These are phyloP conservation scores for Eutypa lata DNA, from an alignment of 2,329 filamentous ascomycete genomes.

Conservation along the genomic window DNA sequence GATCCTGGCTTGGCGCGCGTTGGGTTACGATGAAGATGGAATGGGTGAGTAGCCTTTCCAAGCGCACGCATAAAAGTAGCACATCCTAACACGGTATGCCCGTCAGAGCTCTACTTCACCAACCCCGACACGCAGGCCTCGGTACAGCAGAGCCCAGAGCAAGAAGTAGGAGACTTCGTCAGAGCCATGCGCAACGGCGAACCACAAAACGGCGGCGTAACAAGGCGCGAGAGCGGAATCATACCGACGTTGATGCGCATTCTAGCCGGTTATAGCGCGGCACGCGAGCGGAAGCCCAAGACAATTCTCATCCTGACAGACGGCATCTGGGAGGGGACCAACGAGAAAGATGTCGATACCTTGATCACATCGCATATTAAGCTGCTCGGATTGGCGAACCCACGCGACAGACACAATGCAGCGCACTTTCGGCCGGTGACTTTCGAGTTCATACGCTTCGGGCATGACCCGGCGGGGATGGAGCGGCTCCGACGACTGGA, in stretches of 20 bases:
- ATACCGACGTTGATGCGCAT: not conserved
- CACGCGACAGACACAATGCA: not conserved
- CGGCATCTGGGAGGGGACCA: constrained; percentile 7
- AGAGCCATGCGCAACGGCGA: not conserved
- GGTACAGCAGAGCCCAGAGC: not conserved
- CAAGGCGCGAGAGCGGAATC: not conserved
- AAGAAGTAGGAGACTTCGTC: not conserved
- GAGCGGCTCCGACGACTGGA: constrained; percentile 15
- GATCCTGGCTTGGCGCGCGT: constrained; percentile 21
- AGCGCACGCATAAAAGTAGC: not conserved
- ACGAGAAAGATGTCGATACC: constrained; percentile 4
- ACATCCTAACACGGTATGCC: not conserved
- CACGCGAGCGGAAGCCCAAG: not conserved
- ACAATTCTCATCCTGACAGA: constrained; percentile 14
- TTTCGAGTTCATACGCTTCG: constrained; percentile 29
- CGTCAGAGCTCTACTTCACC: not conserved
- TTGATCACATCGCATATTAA: not conserved
- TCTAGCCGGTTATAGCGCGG: not conserved
- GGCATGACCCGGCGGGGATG: constrained; percentile 16
- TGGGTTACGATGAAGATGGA: constrained; percentile 26
- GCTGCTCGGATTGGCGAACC: not conserved
- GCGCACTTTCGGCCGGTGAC: constrained; percentile 18
- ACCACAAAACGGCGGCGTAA: not conserved
- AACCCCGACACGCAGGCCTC: not conserved
- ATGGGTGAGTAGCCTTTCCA: constrained; percentile 10